Evolutionary conservation across 257 asterid genomes (phyloP).

Genomic region (Leonotis leonurus): DNA sequence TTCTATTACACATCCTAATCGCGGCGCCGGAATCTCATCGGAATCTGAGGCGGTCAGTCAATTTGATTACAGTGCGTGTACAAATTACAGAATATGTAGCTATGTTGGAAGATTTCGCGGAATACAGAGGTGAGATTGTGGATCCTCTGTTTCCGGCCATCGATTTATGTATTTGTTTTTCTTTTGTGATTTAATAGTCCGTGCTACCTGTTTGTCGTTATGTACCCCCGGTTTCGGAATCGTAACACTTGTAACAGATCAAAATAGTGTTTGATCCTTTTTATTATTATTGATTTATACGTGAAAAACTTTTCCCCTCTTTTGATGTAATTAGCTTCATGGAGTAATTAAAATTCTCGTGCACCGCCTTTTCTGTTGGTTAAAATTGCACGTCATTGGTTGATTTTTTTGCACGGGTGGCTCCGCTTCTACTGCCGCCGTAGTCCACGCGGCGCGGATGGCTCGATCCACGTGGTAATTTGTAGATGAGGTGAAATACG

Average conservation of each 20-base stretch:
- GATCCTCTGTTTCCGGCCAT: conserved; percentile 14
- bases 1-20: conserved; percentile 40
- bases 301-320: not conserved
- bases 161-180: not conserved
- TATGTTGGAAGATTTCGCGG: not conserved
- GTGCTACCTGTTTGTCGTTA: not conserved
- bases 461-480: not conserved
- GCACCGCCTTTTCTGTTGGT: conserved; percentile 6
- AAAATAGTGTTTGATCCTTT: not conserved
- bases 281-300: not conserved
- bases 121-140: not conserved
- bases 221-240: conserved; percentile 6
- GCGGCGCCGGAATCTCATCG: not conserved
- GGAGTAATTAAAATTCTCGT: not conserved
- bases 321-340: not conserved
- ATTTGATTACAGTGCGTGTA: not conserved
- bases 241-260: not conserved
- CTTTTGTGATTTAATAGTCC: not conserved
- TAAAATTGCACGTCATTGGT: not conserved
- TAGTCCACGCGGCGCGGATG: not conserved
- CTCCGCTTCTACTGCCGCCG: not conserved
- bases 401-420: not conserved
- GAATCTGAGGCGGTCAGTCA: conserved; percentile 10
- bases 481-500: not conserved
- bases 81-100: conserved; percentile 13